Base-by-base conservation (phyloP, 495 filamentous ascomycete species). In the Poronia punctata region DNA sequence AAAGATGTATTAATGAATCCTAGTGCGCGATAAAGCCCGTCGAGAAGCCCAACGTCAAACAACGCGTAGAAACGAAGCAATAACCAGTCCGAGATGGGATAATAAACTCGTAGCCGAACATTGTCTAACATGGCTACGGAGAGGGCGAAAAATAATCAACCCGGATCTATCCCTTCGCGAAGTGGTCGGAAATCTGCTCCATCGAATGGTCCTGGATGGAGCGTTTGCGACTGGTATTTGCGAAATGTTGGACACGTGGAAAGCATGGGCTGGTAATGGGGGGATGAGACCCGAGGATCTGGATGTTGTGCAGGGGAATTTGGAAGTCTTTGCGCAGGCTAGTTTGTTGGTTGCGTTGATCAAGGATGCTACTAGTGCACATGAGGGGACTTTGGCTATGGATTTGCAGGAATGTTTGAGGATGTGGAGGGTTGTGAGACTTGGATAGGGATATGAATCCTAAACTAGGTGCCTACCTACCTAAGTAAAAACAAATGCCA, bases 321-420 rank as follows among this genome's bases (percentile, higher is more conserved):
- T 61, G 37, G 48, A 60, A 7, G 43, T 54, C 5, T 80, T 81
- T 55, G 68, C 70, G 9, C 62, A 73, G 38, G 75, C 74, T 9
- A 68, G 69, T 24, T 49, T 76, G 17, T 37, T 80, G 16, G 50
- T 80, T 12, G 66, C 71, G 7, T 30, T 75, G 18, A 62, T 82
- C 16, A 62, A 64, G 47, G 69, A 70, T 23, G 67, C 66, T 1
- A 61, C 66, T 6, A 60, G 45, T 7, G 67, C 66, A 16, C 55
- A 64, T 14, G 71, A 70, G 44, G 75, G 74, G 14, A 71, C 67
- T 11, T 38, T 81, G 23, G 68, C 75, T 15, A 61, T 71, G 58
- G 76, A 83, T 47, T 53, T 82, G 54, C 73, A 79, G 53, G 78
- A 82, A 43, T 81, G 76, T 44, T 42, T 80, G 46, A 44, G 66